Evolutionary conservation across 148 eudicot genomes (phyloP).

Genomic region (Camellia lanceoleosa): DNA sequence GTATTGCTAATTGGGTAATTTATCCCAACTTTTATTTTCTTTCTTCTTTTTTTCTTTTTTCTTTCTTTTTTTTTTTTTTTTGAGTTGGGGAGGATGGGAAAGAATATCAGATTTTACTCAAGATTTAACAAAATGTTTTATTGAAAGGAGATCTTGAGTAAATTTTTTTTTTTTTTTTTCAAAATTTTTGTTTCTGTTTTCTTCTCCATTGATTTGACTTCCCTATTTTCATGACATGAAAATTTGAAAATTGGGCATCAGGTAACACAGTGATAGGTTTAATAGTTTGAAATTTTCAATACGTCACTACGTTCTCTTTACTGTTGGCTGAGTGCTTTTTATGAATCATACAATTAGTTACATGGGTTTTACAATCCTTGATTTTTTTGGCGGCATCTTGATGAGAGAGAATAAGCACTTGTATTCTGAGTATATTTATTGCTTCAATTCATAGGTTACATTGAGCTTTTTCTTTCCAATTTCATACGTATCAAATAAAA

Average conservation of each 20-base stretch:
- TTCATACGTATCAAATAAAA: background rate
- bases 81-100: slow-evolving; percentile 28
- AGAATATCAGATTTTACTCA: slow-evolving; percentile 36
- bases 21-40: slow-evolving; percentile 18
- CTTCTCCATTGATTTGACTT: slow-evolving; percentile 40
- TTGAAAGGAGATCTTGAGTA: slow-evolving; percentile 35
- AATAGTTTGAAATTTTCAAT: slow-evolving; percentile 44
- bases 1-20: slow-evolving; percentile 50
- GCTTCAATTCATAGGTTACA: slow-evolving; percentile 19
- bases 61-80: slow-evolving; percentile 6
- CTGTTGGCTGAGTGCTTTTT: slow-evolving; percentile 22
- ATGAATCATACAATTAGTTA: slow-evolving; percentile 19
- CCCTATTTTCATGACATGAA: slow-evolving; percentile 23
- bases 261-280: slow-evolving; percentile 44
- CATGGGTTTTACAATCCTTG: slow-evolving; percentile 28
- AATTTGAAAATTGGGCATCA: slow-evolving; percentile 20
- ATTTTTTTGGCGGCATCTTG: slow-evolving; percentile 26
- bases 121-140: slow-evolving; percentile 39
- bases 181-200: slow-evolving; percentile 17
- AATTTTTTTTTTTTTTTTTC: slow-evolving; percentile 16
- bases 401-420: slow-evolving; percentile 24
- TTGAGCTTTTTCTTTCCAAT: slow-evolving; percentile 3
- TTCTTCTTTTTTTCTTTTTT: slow-evolving; percentile 10
- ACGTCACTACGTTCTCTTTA: slow-evolving; percentile 38
- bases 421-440: slow-evolving; percentile 16